Percentiles rank a stretch among this genome's conserved stretches.
Evolutionary conservation across 2,329 filamentous ascomycete species (phyloP).

Genomic region (Penicillium fuscoglaucum): DNA sequence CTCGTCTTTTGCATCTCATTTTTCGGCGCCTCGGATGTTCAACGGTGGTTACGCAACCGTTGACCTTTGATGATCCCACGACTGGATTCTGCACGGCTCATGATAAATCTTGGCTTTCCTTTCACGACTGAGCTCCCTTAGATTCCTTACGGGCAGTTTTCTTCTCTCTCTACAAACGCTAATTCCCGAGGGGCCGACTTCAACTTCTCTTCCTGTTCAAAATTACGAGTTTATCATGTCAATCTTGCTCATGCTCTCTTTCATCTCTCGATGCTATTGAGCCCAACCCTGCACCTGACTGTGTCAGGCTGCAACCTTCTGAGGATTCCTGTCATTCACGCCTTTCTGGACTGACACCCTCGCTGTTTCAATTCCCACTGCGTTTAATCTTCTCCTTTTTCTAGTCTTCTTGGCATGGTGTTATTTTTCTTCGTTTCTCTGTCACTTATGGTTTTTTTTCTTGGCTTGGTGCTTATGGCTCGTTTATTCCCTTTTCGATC

Average conservation of each 20-base stretch:
- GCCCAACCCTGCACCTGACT: slow-evolving; percentile 11
- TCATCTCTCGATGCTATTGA: slow-evolving; percentile 22
- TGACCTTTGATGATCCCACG: slow-evolving; percentile 32
- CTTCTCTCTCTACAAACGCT: slow-evolving; percentile 10
- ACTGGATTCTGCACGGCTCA: slow-evolving; percentile 27
- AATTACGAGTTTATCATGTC: slow-evolving; percentile 34
- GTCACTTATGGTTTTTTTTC: slow-evolving; percentile 22
- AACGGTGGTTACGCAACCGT: slow-evolving; percentile 21
- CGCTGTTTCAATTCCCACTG: slow-evolving; percentile 18
- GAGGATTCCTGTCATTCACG: slow-evolving; percentile 11
- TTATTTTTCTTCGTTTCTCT: slow-evolving; percentile 20
- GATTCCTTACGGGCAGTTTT: slow-evolving; percentile 18
- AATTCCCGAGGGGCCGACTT: slow-evolving; percentile 14
- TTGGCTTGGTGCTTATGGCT: slow-evolving; percentile 25
- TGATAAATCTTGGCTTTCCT: slow-evolving; percentile 21
- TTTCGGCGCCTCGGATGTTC: slow-evolving; percentile 20
- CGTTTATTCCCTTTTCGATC: slow-evolving; percentile 22
- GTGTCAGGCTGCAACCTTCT: not conserved
- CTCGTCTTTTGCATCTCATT: not conserved
- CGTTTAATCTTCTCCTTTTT: slow-evolving; percentile 22
- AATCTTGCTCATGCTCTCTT: slow-evolving; percentile 23
- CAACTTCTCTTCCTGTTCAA: slow-evolving; percentile 31
- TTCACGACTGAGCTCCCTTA: slow-evolving; percentile 19
- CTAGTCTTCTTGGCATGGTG: slow-evolving; percentile 24
- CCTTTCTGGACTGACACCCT: slow-evolving; percentile 7